Evolutionary conservation across 2,329 filamentous ascomycete species (phyloP).

Genomic region (Xylariaceae sp.): DNA sequence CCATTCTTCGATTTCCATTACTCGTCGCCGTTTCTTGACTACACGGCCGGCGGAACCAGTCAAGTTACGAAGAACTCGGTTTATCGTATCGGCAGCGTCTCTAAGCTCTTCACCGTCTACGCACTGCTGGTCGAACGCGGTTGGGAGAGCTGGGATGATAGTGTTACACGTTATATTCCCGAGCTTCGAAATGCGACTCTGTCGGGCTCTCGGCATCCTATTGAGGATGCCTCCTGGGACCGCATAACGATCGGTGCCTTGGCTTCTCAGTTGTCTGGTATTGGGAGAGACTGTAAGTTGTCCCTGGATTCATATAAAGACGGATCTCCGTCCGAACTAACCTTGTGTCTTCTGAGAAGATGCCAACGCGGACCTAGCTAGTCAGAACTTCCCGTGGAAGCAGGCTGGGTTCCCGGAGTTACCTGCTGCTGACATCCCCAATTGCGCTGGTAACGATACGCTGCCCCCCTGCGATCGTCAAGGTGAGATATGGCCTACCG

Average conservation of each 20-base stretch:
- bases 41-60: constrained; percentile 1
- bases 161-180: constrained; percentile 7
- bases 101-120: constrained; percentile 13
- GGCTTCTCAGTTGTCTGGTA: constrained; percentile 1
- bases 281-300: constrained; percentile 12
- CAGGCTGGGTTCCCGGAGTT: constrained; percentile 8
- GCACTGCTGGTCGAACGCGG: constrained; percentile 9
- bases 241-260: constrained; percentile 1
- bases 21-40: constrained; percentile 7
- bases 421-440: constrained; percentile 1
- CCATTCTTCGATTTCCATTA: constrained; percentile 16
- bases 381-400: constrained; percentile 6
- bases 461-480: constrained; percentile 2
- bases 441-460: constrained; percentile 1
- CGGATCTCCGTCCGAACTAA: background rate
- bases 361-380: constrained; percentile 4
- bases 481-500: constrained; percentile 1
- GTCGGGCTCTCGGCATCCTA: background rate
- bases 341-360: background rate
- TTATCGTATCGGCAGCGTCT: constrained; percentile 15
- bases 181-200: constrained; percentile 4
- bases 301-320: background rate
- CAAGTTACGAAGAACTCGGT: constrained; percentile 8
- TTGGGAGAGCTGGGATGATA: constrained; percentile 7
- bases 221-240: constrained; percentile 8